Base-by-base conservation (phyloP, 2,329 filamentous ascomycete genomes). In the Trichothecium sympodiale region DNA sequence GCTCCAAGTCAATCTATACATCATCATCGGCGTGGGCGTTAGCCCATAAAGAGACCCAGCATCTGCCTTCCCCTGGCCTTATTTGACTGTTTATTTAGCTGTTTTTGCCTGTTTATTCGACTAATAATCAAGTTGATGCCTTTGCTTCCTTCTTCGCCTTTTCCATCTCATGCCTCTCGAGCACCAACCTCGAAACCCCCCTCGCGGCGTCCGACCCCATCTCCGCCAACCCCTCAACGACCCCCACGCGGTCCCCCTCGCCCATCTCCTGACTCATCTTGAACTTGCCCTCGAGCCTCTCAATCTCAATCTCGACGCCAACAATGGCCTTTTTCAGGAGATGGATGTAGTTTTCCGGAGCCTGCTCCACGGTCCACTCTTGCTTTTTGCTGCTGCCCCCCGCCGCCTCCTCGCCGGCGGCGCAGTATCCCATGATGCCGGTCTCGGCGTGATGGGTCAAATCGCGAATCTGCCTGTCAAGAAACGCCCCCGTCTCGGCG, bases 211-310 rank as follows among this genome's bases (percentile, higher is more conserved):
- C 55, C 0, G 54, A 49, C 0, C 42, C 49, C 17, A 64, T 28
- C 1, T 31, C 41, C 26, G 56, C 53, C 41, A 82, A 79, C 0
- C 77, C 77, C 4, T 67, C 47, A 7, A 76, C 55, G 1, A 80
- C 67, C 1, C 77, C 77, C 16, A 68, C 53, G 0, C 65, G 50
- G 46, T 80, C 77, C 0, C 62, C 72, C 2, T 50, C 46, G 0
- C 49, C 38, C 60, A 66, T 60, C 46, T 80, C 75, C 54, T 80
- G 76, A 43, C 71, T 78, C 76, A 79, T 77, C 59, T 81, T 80
- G 43, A 71, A 77, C 56, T 77, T 79, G 10, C 76, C 75, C 33
- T 69, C 66, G 25, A 80, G 49, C 5, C 62, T 49, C 1, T 65
- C 61, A 38, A 80, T 64, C 29, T 56, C 52, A 29, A 81, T 71